Base-by-base conservation (phyloP, 2,329 filamentous ascomycete species). In the Diplodia corticola region DNA sequence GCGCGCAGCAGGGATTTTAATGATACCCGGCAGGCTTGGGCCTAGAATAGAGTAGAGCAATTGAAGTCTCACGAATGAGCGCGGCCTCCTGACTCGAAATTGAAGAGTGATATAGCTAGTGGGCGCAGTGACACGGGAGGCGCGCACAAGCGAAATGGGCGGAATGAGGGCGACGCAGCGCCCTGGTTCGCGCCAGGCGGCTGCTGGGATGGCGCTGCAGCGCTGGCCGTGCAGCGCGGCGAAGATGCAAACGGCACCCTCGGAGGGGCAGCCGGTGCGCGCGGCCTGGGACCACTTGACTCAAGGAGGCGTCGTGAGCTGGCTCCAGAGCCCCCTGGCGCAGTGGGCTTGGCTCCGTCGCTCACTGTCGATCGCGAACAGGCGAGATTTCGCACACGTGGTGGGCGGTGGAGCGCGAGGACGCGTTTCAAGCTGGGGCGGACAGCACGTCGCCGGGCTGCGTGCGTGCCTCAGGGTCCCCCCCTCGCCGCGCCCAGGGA, bases 41-140 rank as follows among this genome's bases (percentile, higher is more conserved):
- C 46, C 30, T n/a, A 63, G 60, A 63, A 40, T 44, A 63, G 60
- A 53, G 46, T 53, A 63, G 60, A 53, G 46, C 46, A 63, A 61
- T 61, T 49, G 26, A 49, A 55, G 37, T 40, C 20, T 46, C 55
- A 37, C 59, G 30, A 63, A 30, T 30, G 3, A 22, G 26, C 44
- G 3, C 13, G 26, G 30, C n/a, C 60, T 63, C 60, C 60, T 63
- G 46, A 51, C 35, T 63, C 60, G 57, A 61, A 61, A 26, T 24
- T 49, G 57, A 61, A 61, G n/a, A 26, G 55, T 20, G 55, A 17
- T 33, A 35, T 33, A 17, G 37, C 15, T 30, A n/a, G 37, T 12
- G 35, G 37, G 54, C 55, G 24, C 24, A 33, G 55, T 49, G 57
- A 57, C 57, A 46, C 57, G 44, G 44, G 57, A 48, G 57, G 57